Conservation (phyloP, 441 rosid species). For the Aquilaria agallochum region DNA sequence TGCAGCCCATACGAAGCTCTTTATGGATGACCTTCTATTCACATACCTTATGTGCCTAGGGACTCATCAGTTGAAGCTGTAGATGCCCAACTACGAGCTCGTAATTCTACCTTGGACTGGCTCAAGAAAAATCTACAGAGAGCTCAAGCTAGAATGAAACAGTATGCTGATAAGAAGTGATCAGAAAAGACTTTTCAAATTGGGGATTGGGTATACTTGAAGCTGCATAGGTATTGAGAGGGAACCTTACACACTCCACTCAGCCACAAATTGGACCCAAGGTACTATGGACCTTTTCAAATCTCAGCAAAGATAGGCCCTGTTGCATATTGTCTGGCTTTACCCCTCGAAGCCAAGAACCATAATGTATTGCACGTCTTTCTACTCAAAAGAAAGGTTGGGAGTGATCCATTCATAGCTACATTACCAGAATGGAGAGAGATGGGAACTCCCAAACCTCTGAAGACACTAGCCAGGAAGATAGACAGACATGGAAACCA, state of each 20-base stretch:
- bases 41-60: neutral
- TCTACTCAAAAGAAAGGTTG: neutral
- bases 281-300: neutral
- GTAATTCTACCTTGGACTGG: neutral
- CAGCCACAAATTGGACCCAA: neutral
- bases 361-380: neutral
- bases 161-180: neutral
- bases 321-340: neutral
- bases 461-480: neutral
- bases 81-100: neutral
- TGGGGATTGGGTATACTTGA: neutral
- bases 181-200: neutral
- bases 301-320: neutral
- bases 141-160: neutral
- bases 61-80: neutral
- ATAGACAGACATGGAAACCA: neutral
- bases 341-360: neutral
- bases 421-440: neutral
- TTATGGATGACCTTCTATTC: neutral
- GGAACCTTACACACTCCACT: neutral
- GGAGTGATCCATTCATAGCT: neutral
- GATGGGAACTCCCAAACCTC: neutral
- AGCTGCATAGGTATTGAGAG: neutral
- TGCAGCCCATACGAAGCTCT: neutral
- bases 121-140: neutral